phyloP scores from a whole-genome alignment of 306 rosid genomes.

The Calophaca sinica region DNA sequence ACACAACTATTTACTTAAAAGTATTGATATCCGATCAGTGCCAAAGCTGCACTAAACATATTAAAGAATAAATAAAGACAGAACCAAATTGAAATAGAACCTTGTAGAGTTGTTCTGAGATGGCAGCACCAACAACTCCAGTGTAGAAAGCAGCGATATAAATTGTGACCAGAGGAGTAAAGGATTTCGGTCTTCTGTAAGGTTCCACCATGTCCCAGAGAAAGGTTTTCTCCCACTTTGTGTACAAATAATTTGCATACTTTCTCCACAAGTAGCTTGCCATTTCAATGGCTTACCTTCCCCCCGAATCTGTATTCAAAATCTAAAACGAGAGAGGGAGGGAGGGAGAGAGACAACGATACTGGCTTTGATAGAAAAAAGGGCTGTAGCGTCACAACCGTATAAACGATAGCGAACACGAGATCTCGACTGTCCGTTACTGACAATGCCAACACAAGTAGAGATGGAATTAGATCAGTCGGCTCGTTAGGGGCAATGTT shows the following conservation, averaged over 20 bases:
- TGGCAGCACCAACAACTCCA: slow-evolving; percentile 86
- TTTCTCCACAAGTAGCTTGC: slow-evolving; percentile 84
- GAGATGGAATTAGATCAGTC: too few relatives aligned
- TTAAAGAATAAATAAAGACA: neutral
- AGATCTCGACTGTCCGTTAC: too few relatives aligned
- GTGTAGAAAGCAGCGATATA: slow-evolving; percentile 84
- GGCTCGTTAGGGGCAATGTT: too few relatives aligned
- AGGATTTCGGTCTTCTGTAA: slow-evolving; percentile 80
- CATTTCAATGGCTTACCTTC: slow-evolving; percentile 52
- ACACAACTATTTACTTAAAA: slow-evolving; percentile 18
- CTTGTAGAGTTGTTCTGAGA: slow-evolving; percentile 94
- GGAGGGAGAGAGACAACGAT: neutral
- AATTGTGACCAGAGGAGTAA: slow-evolving; percentile 75
- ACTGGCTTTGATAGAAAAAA: too few relatives aligned
- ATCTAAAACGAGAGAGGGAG: neutral
- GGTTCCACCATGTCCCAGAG: slow-evolving; percentile 96
- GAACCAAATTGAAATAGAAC: slow-evolving; percentile 39
- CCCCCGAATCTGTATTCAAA: slow-evolving; percentile 19
- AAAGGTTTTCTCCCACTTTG: slow-evolving; percentile 87
- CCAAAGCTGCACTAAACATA: neutral
- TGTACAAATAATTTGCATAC: slow-evolving; percentile 80
- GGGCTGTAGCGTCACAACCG: too few relatives aligned
- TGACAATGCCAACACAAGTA: too few relatives aligned
- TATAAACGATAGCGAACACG: too few relatives aligned
- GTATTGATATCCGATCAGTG: neutral